Evolutionary conservation across 108 stramenopile species (phyloP).

Genomic region (Stephanodiscus minutulus): DNA sequence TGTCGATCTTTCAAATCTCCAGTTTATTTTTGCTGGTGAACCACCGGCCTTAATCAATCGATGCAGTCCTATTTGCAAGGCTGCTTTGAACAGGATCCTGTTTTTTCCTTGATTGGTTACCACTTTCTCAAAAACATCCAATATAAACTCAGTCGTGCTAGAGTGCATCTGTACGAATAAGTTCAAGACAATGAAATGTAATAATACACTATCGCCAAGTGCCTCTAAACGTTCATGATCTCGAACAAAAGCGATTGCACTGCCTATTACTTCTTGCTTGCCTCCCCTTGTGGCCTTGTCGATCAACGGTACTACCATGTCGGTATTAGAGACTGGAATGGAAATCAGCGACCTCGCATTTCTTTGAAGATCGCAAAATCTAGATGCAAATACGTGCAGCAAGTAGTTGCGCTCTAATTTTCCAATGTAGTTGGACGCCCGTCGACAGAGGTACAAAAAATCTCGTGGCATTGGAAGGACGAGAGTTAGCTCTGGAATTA

Average conservation of each 20-base stretch:
- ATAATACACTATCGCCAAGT: conserved; percentile 62
- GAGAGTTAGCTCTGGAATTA: conserved; percentile 49
- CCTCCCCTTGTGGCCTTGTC: conserved; percentile 38
- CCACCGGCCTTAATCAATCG: conserved; percentile 14
- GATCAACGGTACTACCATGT: conserved; percentile 8
- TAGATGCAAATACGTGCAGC: conserved; percentile 12
- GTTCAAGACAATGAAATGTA: conserved; percentile 52
- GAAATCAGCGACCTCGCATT: conserved; percentile 1
- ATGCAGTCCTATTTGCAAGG: conserved; percentile 41
- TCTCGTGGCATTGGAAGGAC: conserved; percentile 61
- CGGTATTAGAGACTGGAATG: background rate
- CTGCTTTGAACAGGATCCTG: conserved; percentile 31
- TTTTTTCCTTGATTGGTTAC: conserved; percentile 40
- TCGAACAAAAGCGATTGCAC: background rate
- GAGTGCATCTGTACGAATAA: conserved; percentile 40
- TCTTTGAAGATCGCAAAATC: conserved; percentile 8
- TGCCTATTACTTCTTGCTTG: background rate
- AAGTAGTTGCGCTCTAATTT: conserved; percentile 40
- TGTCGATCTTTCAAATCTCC: conserved; percentile 8
- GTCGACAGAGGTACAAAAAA: conserved; percentile 47
- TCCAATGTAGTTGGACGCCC: conserved; percentile 45
- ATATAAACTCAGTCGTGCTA: conserved; percentile 7
- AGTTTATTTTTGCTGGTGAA: conserved; percentile 19
- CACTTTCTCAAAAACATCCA: conserved; percentile 28
- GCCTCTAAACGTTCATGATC: conserved; percentile 63